Conservation (phyloP, 1,139 yeast species). For the Yamadazyma membranifaciens region DNA sequence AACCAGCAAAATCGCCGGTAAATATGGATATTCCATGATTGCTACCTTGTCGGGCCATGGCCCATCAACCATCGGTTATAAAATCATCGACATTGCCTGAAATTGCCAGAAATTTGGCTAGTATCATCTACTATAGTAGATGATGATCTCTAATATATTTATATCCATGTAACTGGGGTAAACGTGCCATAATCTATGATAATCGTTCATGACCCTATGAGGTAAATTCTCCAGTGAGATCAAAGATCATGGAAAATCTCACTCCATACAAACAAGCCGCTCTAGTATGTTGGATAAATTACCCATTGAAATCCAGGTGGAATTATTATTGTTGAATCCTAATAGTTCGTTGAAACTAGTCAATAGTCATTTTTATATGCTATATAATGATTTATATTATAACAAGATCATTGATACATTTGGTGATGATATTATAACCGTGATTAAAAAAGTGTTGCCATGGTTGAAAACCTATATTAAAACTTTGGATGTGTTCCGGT, state of each 20-base stretch:
- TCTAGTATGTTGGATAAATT: constrained; percentile 20
- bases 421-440: constrained; percentile 37
- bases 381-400: constrained; percentile 51
- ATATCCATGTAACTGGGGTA: too few relatives aligned
- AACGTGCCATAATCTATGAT: too few relatives aligned
- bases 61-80: too few relatives aligned
- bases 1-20: too few relatives aligned
- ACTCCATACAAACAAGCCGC: background rate
- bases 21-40: too few relatives aligned
- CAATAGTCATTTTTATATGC: constrained; percentile 42
- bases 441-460: constrained; percentile 32
- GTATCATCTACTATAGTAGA: too few relatives aligned
- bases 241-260: constrained; percentile 1
- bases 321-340: constrained; percentile 42
- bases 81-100: too few relatives aligned
- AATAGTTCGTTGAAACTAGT: constrained; percentile 37
- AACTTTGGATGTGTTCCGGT: constrained; percentile 49
- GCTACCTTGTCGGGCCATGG: too few relatives aligned
- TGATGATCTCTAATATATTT: too few relatives aligned
- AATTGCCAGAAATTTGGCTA: too few relatives aligned
- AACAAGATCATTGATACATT: constrained; percentile 40
- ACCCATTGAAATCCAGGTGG: constrained; percentile 52
- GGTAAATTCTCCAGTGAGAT: background rate
- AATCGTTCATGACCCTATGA: too few relatives aligned
- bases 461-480: constrained; percentile 44